Evolutionary conservation across 129 eudicot species (phyloP).

Genomic region (Cynara cardunculus): DNA sequence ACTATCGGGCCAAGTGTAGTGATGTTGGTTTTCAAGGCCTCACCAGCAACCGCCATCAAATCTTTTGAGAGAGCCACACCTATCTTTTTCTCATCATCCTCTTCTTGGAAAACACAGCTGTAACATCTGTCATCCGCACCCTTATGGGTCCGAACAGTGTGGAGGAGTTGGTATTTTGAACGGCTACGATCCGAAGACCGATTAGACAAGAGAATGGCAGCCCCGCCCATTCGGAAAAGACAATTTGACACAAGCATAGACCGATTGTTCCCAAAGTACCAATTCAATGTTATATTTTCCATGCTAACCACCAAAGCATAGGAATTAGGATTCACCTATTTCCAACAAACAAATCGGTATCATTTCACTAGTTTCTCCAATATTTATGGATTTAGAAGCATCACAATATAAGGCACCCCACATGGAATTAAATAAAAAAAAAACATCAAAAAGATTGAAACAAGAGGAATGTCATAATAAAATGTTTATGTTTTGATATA

Average conservation of each 20-base stretch:
- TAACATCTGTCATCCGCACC: conserved; percentile 32
- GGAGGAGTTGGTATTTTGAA: conserved; percentile 38
- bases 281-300: conserved; percentile 62
- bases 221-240: conserved; percentile 73
- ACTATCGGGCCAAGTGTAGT: conserved; percentile 63
- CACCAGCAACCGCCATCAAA: conserved; percentile 63
- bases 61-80: conserved; percentile 63
- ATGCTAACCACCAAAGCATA: conserved; percentile 66
- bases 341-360: background rate
- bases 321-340: conserved; percentile 57
- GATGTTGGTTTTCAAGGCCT: conserved; percentile 62
- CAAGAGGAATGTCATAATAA: background rate
- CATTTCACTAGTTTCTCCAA: background rate
- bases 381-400: background rate
- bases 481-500: too few relatives aligned
- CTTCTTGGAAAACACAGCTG: conserved; percentile 36
- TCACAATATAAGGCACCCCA: background rate
- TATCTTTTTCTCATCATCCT: conserved; percentile 31
- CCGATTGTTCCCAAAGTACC: conserved; percentile 71
- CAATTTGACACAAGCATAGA: conserved; percentile 68
- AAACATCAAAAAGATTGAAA: too few relatives aligned
- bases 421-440: too few relatives aligned
- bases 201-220: conserved; percentile 60
- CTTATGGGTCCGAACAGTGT: conserved; percentile 42
- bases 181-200: conserved; percentile 25